Percentiles rank a stretch among this genome's conserved stretches.
Evolutionary conservation across 805 yeast species (phyloP).

Genomic region (Groenewaldozyma salmanticensis): DNA sequence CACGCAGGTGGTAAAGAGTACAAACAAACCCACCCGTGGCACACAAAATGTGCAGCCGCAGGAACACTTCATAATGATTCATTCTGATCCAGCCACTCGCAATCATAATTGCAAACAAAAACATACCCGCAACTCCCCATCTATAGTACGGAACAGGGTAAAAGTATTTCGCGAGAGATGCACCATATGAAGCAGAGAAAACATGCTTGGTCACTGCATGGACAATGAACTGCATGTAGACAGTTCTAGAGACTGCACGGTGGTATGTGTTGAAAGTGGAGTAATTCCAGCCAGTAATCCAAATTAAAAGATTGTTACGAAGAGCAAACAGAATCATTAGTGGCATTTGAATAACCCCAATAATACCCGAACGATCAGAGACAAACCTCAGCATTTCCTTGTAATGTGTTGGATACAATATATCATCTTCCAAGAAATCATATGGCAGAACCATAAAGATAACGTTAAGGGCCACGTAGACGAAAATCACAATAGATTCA

Average conservation of each 20-base stretch:
- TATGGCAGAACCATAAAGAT: slow-evolving; percentile 26
- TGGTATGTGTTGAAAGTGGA: slow-evolving; percentile 49
- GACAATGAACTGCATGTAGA: slow-evolving; percentile 33
- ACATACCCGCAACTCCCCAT: slow-evolving; percentile 28
- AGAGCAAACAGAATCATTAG: slow-evolving; percentile 49
- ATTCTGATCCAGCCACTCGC: slow-evolving; percentile 40
- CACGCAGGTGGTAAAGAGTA: slow-evolving; percentile 46
- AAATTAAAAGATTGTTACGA: slow-evolving; percentile 50
- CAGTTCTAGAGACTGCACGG: slow-evolving; percentile 44
- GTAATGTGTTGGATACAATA: slow-evolving; percentile 27
- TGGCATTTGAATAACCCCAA: slow-evolving; percentile 41
- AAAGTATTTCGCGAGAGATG: slow-evolving; percentile 24
- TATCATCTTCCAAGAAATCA: slow-evolving; percentile 28
- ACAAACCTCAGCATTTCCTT: slow-evolving; percentile 32
- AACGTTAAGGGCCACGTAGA: slow-evolving; percentile 31
- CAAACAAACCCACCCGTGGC: slow-evolving; percentile 47
- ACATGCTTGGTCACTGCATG: slow-evolving; percentile 45
- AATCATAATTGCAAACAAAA: slow-evolving; percentile 31
- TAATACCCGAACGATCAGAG: slow-evolving; percentile 48
- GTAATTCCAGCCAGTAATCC: slow-evolving; percentile 49
- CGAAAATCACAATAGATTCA: slow-evolving; percentile 36
- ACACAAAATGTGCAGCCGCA: slow-evolving; percentile 44
- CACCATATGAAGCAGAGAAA: slow-evolving; percentile 27
- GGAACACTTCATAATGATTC: slow-evolving; percentile 47
- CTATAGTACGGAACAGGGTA: slow-evolving; percentile 28